A percentile compares a stretch with the other conserved stretches of the same genome.
Conservation (phyloP, 306 rosid species). For the Trifolium pratense region DNA sequence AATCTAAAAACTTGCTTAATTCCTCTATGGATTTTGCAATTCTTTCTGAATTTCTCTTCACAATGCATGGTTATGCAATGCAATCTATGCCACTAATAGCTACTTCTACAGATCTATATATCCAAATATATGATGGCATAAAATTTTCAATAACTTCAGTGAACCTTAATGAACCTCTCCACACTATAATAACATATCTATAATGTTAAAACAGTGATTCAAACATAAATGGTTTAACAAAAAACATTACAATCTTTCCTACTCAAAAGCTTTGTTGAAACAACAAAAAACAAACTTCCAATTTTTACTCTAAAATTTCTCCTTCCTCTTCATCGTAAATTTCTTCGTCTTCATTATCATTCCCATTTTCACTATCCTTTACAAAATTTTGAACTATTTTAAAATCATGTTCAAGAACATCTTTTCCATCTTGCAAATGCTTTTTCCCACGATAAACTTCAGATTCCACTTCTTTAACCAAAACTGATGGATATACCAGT, state of each 20-base stretch:
- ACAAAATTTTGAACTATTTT: slow-evolving; percentile 27
- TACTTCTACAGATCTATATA: neutral
- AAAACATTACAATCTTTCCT: slow-evolving; percentile 2
- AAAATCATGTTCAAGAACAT: slow-evolving; percentile 25
- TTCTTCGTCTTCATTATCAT: slow-evolving; percentile 24
- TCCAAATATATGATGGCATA: neutral
- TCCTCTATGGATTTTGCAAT: neutral
- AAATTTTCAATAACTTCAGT: neutral
- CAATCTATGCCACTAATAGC: neutral
- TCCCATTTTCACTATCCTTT: too few relatives aligned
- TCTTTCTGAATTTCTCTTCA: neutral
- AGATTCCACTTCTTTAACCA: slow-evolving; percentile 48
- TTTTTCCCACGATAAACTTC: slow-evolving; percentile 39
- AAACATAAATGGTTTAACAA: slow-evolving; percentile 3
- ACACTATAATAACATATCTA: slow-evolving; percentile 2
- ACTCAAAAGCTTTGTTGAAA: slow-evolving; percentile 33
- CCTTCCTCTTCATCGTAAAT: slow-evolving; percentile 71
- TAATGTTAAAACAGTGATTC: neutral
- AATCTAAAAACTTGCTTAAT: neutral
- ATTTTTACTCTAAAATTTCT: slow-evolving; percentile 62
- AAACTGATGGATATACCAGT: slow-evolving; percentile 60
- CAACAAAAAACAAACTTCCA: slow-evolving; percentile 12
- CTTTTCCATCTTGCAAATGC: slow-evolving; percentile 31
- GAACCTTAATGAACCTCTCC: neutral
- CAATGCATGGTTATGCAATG: neutral